Percentiles rank a stretch among this genome's conserved stretches.
Conservation (phyloP, 345 rosid genomes). For the Durio zibethinus region DNA sequence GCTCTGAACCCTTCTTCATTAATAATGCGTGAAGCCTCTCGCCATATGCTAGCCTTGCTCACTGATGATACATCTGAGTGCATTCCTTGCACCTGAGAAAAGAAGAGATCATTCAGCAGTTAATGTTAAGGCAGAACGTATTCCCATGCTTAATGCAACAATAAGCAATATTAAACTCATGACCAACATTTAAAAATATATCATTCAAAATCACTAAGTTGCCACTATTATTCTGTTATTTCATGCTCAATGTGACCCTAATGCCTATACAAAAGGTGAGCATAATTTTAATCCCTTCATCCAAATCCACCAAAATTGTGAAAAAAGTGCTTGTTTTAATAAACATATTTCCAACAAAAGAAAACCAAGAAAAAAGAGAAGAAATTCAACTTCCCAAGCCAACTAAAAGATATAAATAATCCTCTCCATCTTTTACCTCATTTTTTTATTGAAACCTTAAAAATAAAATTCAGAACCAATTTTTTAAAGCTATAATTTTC, state of each 20-base stretch:
- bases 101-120: slow-evolving; percentile 4
- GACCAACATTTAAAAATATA: background rate
- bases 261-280: background rate
- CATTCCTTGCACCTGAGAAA: slow-evolving; percentile 91
- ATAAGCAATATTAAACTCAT: background rate
- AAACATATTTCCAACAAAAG: background rate
- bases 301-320: background rate
- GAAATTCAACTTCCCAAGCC: background rate
- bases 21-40: slow-evolving; percentile 75
- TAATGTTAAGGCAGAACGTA: background rate
- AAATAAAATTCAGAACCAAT: background rate
- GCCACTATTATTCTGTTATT: background rate
- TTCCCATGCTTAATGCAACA: background rate
- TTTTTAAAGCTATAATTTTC: background rate
- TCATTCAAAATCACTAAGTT: background rate
- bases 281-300: background rate
- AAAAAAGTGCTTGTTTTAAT: background rate
- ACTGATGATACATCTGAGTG: slow-evolving; percentile 64
- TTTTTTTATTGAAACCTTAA: background rate
- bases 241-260: background rate
- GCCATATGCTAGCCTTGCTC: slow-evolving; percentile 63
- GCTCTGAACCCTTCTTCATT: slow-evolving; percentile 92
- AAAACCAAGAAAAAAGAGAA: background rate
- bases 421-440: background rate
- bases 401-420: background rate